Conservation (phyloP, 768 basidiomycete genomes). For the Boletus reticuloceps region DNA sequence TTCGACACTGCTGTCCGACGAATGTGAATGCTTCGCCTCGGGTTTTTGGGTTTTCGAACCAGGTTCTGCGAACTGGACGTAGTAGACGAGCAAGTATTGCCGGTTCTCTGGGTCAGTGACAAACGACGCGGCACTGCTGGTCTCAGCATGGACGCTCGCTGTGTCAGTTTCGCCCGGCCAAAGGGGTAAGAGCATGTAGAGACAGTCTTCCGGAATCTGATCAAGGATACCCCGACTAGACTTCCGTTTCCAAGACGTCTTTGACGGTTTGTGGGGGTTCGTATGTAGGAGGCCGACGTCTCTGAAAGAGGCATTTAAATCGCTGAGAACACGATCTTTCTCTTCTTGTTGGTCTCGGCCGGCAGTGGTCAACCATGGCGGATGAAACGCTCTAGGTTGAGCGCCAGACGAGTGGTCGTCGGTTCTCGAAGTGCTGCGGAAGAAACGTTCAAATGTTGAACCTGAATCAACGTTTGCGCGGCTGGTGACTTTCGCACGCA, state of each 20-base stretch:
- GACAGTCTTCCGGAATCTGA: slow-evolving; percentile 60
- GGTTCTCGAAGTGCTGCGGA: slow-evolving; percentile 17
- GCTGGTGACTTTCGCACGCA: slow-evolving; percentile 33
- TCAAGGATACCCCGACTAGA: slow-evolving; percentile 46
- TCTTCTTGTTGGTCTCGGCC: slow-evolving; percentile 66
- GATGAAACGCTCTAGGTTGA: slow-evolving; percentile 37
- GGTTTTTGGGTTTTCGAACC: neutral
- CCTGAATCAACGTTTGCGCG: slow-evolving; percentile 20
- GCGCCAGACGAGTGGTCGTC: slow-evolving; percentile 24
- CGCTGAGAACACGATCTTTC: slow-evolving; percentile 63
- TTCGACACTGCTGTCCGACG: slow-evolving; percentile 25
- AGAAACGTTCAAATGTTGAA: slow-evolving; percentile 19
- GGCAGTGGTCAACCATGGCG: slow-evolving; percentile 66
- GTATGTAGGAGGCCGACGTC: slow-evolving; percentile 76
- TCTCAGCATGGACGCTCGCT: slow-evolving; percentile 25
- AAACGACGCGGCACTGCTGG: slow-evolving; percentile 30
- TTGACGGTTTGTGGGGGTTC: slow-evolving; percentile 34
- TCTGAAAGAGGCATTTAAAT: slow-evolving; percentile 72
- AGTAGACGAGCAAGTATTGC: slow-evolving; percentile 78
- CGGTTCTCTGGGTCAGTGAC: slow-evolving; percentile 49
- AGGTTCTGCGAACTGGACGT: slow-evolving; percentile 49
- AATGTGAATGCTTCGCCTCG: slow-evolving; percentile 25
- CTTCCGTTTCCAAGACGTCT: slow-evolving; percentile 17
- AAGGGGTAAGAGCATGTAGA: slow-evolving; percentile 84
- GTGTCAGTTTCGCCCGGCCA: slow-evolving; percentile 76